Base-by-base conservation (phyloP, 1,139 yeast genomes). In the Meyerozyma carpophila region DNA sequence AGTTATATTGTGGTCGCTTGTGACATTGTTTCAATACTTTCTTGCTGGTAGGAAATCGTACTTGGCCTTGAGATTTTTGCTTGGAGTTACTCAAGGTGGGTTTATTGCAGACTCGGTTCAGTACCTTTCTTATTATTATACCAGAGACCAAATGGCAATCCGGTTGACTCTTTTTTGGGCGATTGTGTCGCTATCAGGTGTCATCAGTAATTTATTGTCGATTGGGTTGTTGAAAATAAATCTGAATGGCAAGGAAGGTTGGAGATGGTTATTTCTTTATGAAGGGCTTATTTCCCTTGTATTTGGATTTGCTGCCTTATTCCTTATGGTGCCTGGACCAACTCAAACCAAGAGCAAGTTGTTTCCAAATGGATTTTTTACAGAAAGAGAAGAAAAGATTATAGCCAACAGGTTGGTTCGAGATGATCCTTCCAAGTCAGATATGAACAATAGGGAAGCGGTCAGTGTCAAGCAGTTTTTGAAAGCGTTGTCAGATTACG, bases 121-220 rank as follows among this genome's bases (percentile, higher is more conserved):
- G 26, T 79, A 82, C 79, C 59, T 79, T 56, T 70, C 81, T 2
- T 77, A 78, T 56, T 79, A 77, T 56, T 79, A 73, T 58, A 79
- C 76, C n/a, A 56, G 73, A n/a, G 58, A 62, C 16, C 83, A 79
- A 53, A 59, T 79, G 13, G 68, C 81, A 0, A 54, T 75, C 24
- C 61, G 83, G 44, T 57, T 78, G 26, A 73, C 81, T 2, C 63
- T 71, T 52, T 77, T 79, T 55, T 79, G 79, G 68, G 66, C 70
- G 20, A 66, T 77, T 14, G 64, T 62, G 42, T 71, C 77, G 8
- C 47, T 62, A 32, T 71, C 77, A 3, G 66, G 61, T 50, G 66
- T 73, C 41, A 31, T 59, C 36, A 61, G 77, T 31, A 58, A 77
- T 11, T 52, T 79, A 25, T 51, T 75, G 34, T 78, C 81, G 0